phyloP scores from a whole-genome alignment of 1,284 basidiomycete species.

The Schizophyllum commune region DNA sequence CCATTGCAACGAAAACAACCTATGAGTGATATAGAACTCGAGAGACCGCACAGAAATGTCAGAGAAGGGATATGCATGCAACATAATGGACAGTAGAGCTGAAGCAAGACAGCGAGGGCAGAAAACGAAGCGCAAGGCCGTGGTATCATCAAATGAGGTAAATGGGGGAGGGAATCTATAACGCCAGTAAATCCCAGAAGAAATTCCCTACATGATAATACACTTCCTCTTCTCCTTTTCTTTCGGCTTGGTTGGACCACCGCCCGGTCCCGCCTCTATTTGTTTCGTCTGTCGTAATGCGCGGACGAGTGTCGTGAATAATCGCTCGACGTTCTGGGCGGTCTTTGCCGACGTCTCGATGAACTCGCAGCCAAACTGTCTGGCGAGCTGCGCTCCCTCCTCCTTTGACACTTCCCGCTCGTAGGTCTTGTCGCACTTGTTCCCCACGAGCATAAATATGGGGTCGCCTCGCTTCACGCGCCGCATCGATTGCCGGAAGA shows the following conservation, averaged over 20 bases:
- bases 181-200: slow-evolving; percentile 45
- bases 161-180: slow-evolving; percentile 55
- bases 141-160: slow-evolving; percentile 72
- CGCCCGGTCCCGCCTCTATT: slow-evolving; percentile 29
- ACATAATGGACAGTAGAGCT: slow-evolving; percentile 17
- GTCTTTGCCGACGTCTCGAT: slow-evolving; percentile 97
- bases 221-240: slow-evolving; percentile 50
- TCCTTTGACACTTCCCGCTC: slow-evolving; percentile 84
- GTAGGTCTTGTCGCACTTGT: slow-evolving; percentile 84
- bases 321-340: slow-evolving; percentile 88
- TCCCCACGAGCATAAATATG: slow-evolving; percentile 85
- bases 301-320: slow-evolving; percentile 89
- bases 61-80: slow-evolving; percentile 12
- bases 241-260: slow-evolving; percentile 27
- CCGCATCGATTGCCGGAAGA: slow-evolving; percentile 92
- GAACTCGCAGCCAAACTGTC: slow-evolving; percentile 88
- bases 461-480: slow-evolving; percentile 88
- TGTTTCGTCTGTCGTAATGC: slow-evolving; percentile 69
- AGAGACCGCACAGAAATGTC: slow-evolving; percentile 10
- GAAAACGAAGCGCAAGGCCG: slow-evolving; percentile 34
- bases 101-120: slow-evolving; percentile 24
- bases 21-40: slow-evolving; percentile 3
- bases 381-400: slow-evolving; percentile 83
- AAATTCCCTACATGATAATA: slow-evolving; percentile 71
- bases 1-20: slow-evolving; percentile 1